A percentile compares a stretch with the other conserved stretches of the same genome.
phyloP scores from a whole-genome alignment of 2,329 filamentous ascomycete genomes.

The Neofusicoccum laricinum region DNA sequence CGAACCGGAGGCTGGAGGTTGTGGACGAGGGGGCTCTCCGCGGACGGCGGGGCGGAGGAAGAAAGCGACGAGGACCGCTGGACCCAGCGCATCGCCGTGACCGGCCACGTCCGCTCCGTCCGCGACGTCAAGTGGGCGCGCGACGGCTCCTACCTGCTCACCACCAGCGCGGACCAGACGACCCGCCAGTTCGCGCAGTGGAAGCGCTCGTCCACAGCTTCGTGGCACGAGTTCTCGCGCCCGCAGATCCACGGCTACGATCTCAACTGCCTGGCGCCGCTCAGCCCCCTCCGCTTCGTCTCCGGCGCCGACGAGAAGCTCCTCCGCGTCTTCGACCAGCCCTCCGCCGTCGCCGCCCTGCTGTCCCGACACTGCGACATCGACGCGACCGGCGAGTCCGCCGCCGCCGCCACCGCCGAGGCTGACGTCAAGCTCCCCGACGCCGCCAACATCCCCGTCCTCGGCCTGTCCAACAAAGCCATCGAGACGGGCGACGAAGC shows the following conservation, averaged over 20 bases:
- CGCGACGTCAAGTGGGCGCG: conserved; percentile 82
- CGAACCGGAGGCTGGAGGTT: conserved; percentile 90
- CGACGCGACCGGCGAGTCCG: not conserved
- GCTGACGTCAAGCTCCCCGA: conserved; percentile 59
- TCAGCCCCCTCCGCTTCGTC: conserved; percentile 74
- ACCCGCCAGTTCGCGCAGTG: conserved; percentile 83
- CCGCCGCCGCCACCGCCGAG: conserved; percentile 9
- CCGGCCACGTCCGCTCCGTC: conserved; percentile 79
- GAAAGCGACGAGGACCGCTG: conserved; percentile 64
- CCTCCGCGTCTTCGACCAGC: conserved; percentile 91
- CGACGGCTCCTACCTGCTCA: conserved; percentile 78
- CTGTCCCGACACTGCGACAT: conserved; percentile 67
- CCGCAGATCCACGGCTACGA: conserved; percentile 99
- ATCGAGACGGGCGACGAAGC: conserved; percentile 51
- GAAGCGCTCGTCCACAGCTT: conserved; percentile 34
- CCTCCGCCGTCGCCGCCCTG: conserved; percentile 75
- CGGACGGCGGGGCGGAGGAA: conserved; percentile 49
- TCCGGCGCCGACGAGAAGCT: conserved; percentile 97
- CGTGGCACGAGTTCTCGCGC: conserved; percentile 91
- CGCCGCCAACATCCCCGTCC: conserved; percentile 88
- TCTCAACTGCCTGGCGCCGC: conserved; percentile 83
- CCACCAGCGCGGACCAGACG: conserved; percentile 89
- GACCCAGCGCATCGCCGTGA: conserved; percentile 72
- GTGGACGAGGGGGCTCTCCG: conserved; percentile 64
- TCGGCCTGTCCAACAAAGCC: conserved; percentile 95